phyloP scores from a whole-genome alignment of 768 basidiomycete species.

The Termitomyces sp. region DNA sequence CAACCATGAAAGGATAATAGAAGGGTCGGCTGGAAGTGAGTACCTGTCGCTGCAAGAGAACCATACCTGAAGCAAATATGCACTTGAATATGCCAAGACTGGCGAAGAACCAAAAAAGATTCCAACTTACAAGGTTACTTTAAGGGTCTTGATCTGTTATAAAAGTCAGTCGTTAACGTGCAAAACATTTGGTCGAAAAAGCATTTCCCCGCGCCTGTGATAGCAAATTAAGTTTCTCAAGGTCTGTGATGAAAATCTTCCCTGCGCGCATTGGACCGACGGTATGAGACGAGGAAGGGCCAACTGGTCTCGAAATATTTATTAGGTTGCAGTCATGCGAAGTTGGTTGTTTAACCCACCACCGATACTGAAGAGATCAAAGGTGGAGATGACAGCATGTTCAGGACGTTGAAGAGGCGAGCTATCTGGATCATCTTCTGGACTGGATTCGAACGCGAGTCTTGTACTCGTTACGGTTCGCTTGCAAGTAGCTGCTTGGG shows the following conservation, averaged over 20 bases:
- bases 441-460: constrained; percentile 5
- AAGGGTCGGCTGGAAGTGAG: constrained; percentile 5
- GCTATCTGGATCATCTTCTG: constrained; percentile 6
- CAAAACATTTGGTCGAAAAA: constrained; percentile 2
- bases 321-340: constrained; percentile 2
- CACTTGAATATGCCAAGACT: background rate
- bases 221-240: constrained; percentile 63
- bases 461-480: constrained; percentile 7
- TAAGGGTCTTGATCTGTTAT: constrained; percentile 70
- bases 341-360: constrained; percentile 40
- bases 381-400: constrained; percentile 91
- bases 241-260: constrained; percentile 80
- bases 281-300: constrained; percentile 51
- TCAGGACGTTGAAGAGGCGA: constrained; percentile 40
- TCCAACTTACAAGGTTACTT: constrained; percentile 70
- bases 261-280: constrained; percentile 80
- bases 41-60: constrained; percentile 89
- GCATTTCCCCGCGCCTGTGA: constrained; percentile 48
- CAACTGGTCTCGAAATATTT: constrained; percentile 29
- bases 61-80: constrained; percentile 59
- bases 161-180: background rate
- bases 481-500: background rate
- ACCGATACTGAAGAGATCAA: constrained; percentile 91
- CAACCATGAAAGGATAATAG: background rate
- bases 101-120: constrained; percentile 1